Conservation (phyloP, 495 filamentous ascomycete genomes). For the Extremus antarcticus region DNA sequence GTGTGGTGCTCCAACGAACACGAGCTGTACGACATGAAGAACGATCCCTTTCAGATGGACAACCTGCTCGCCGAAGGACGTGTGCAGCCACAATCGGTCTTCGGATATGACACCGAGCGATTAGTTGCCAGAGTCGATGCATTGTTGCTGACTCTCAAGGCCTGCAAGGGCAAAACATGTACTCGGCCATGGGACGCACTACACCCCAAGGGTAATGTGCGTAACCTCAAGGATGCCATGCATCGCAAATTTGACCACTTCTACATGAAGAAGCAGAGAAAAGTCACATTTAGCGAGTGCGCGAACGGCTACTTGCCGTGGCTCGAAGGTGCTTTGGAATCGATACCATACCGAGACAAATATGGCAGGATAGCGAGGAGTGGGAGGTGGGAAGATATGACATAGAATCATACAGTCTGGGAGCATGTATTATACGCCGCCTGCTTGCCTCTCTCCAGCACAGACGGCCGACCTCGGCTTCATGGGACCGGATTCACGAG, state of each 20-base stretch:
- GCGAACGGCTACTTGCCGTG: not conserved
- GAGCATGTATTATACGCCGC: too few species aligned
- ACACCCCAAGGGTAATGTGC: slow-evolving; percentile 41
- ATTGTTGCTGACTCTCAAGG: slow-evolving; percentile 53
- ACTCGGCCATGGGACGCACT: slow-evolving; percentile 48
- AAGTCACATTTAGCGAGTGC: not conserved
- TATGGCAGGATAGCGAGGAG: not conserved
- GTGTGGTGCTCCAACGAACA: slow-evolving; percentile 23
- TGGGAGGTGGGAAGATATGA: not conserved
- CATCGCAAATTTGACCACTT: slow-evolving; percentile 3
- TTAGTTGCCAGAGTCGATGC: slow-evolving; percentile 41
- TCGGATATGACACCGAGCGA: not conserved
- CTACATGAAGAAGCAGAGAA: slow-evolving; percentile 1
- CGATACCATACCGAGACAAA: not conserved
- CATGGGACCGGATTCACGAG: too few species aligned
- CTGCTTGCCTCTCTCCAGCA: not conserved
- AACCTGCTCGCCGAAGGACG: not conserved
- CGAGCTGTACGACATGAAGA: slow-evolving; percentile 21
- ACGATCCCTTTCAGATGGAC: not conserved
- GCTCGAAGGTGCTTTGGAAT: not conserved
- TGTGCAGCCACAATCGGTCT: not conserved
- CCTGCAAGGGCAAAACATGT: slow-evolving; percentile 48
- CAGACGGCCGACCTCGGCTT: not conserved
- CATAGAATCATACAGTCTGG: too few species aligned
- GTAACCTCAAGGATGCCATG: slow-evolving; percentile 30